Evolutionary conservation across 805 yeast genomes (phyloP), one percentile per base, ranked within the genome.

Genomic region (Kluyveromyces starmeri): DNA sequence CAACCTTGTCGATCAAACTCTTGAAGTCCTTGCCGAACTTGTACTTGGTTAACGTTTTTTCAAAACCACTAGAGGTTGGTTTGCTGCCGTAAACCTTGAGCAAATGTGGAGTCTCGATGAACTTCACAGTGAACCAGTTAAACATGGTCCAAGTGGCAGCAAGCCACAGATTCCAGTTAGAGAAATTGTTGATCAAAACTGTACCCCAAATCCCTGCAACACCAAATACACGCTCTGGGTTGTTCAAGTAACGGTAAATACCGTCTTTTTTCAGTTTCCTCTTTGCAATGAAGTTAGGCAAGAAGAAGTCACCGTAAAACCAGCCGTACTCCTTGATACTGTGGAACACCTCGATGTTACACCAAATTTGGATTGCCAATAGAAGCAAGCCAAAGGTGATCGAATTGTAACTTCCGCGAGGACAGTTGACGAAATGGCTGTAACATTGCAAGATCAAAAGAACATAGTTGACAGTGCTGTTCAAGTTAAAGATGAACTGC

Each of bases 291-390:
- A 70, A 62, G 34, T 67, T 70, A 23, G 81, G 74, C 38, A 80
- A 61, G 57, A 82, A 83, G 58, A 83, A 83, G 55, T 83, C 94
- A 38, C 94, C 94, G 54, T 78, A 83, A 48, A 82, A 83, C 92
- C 92, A 83, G n/a, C 94, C 92, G 56, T 78, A 81, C 41, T 79
- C 80, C 2, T 89, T 89, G 43, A 83, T 74, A 32, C 82, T 75
- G 28, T 73, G 72, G 43, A 75, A 68, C 23, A 82, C 80, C 20
- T 84, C 80, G 16, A 66, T 47, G 44, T 80, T 75, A 22, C 84
- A 78, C 80, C 84, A 75, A 12, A 69, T 51, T 47, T 83, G 94
- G 19, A 83, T 62, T 6, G 67, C 45, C 11, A 78, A 61, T 22
- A 81, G 61, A 39, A 73, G 53, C 1, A 59, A 40, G 8, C 89